Evolutionary conservation across 257 asterid genomes (phyloP).

Genomic region (Galeopsis tetrahit): DNA sequence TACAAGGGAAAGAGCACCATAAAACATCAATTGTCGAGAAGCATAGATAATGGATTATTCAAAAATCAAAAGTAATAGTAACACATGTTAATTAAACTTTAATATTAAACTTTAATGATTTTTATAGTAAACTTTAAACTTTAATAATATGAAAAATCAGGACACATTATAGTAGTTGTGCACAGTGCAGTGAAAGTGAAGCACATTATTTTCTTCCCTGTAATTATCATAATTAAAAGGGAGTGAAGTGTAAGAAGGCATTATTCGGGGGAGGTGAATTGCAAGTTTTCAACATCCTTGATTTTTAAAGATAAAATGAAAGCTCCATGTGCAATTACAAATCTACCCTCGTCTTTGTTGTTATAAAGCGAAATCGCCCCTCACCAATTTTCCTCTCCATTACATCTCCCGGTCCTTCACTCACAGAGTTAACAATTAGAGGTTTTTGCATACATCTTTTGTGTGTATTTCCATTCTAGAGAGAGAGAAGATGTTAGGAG

Average conservation of each 20-base stretch:
- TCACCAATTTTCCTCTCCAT: conserved; percentile 33
- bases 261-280: conserved; percentile 19
- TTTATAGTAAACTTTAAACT: no score
- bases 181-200: background rate
- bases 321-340: conserved; percentile 31
- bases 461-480: conserved; percentile 5
- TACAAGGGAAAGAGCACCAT: no score
- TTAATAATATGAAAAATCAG: no score
- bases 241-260: conserved; percentile 28
- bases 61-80: no score
- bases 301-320: background rate
- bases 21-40: no score
- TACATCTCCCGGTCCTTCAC: conserved; percentile 29
- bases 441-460: background rate
- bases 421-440: conserved; percentile 28
- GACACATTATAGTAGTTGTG: no score
- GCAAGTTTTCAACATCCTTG: conserved; percentile 20
- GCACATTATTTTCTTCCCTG: background rate
- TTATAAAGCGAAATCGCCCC: conserved; percentile 53
- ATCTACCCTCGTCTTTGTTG: conserved; percentile 33
- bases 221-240: background rate
- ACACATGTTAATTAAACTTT: no score
- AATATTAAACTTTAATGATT: no score
- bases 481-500: conserved; percentile 71
- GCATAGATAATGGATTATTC: no score